These are phyloP conservation scores for Pseudohalonectria lignicola DNA, from an alignment of 2,329 filamentous ascomycete genomes.

Conservation along the genomic window DNA sequence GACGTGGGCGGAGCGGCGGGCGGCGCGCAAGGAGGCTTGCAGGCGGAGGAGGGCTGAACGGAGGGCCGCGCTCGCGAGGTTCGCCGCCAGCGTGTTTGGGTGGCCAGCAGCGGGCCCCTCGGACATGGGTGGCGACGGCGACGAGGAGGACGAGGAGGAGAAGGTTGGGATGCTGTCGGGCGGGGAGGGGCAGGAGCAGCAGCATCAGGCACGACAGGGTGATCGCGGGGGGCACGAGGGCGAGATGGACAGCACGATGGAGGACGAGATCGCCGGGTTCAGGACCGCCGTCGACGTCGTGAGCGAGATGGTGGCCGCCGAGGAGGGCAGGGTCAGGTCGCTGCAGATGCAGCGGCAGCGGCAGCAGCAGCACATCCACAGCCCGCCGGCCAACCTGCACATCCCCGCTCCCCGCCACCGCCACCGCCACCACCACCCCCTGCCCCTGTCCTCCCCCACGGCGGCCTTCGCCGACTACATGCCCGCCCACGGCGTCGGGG, in stretches of 20 bases:
- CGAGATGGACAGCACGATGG: slow-evolving; percentile 23
- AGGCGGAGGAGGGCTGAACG: slow-evolving; percentile 8
- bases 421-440: slow-evolving; percentile 7
- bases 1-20: slow-evolving; percentile 12
- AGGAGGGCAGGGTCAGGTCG: slow-evolving; percentile 23
- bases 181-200: not conserved
- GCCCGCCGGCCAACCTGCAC: not conserved
- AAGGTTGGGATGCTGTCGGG: slow-evolving; percentile 7
- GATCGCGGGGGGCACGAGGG: slow-evolving; percentile 10
- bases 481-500: slow-evolving; percentile 15
- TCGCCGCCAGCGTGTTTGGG: slow-evolving; percentile 17
- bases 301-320: slow-evolving; percentile 31
- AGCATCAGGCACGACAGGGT: not conserved
- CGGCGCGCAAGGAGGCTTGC: slow-evolving; percentile 13
- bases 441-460: slow-evolving; percentile 13
- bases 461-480: slow-evolving; percentile 16
- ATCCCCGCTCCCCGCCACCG: slow-evolving; percentile 4
- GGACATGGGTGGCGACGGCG: slow-evolving; percentile 11
- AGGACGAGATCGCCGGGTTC: slow-evolving; percentile 37
- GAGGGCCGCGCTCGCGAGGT: slow-evolving; percentile 14
- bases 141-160: slow-evolving; percentile 25
- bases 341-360: slow-evolving; percentile 8
- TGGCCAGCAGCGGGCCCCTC: slow-evolving; percentile 10
- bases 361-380: slow-evolving; percentile 6
- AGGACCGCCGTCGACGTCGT: slow-evolving; percentile 33